Evolutionary conservation across 2,329 filamentous ascomycete genomes (phyloP), one percentile per base, ranked within the genome.

Genomic region (Ceratocystis albifundus): DNA sequence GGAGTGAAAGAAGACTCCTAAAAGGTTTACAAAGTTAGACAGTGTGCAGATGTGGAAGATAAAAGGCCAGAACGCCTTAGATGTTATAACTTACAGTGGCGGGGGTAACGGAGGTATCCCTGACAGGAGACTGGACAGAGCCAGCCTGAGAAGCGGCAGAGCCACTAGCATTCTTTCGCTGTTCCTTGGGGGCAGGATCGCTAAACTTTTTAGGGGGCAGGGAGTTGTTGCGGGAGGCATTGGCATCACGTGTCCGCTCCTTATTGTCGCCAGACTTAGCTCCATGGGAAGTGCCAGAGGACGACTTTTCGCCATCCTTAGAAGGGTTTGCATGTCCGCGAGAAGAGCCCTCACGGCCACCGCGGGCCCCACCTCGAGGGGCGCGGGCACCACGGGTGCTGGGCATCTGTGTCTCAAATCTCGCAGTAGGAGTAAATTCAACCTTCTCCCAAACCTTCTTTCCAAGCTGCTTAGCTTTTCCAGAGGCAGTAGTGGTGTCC

Each of bases 361-460:
- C 70, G 48, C 78, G 77, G 36, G 76, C 75, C 53, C 76, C 77
- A 17, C 80, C 79, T 32, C 82, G 78, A 36, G 70, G 68, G 55
- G 79, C 76, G 69, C 81, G 82, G 41, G 79, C 74, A 65, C 77
- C 76, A 69, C 81, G 80, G 70, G 77, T 73, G 59, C 76, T 77
- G 15, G 87, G 85, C 50, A 96, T 75, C 32, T 88, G 90, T 0
- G 94, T 96, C 74, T 90, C 88, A 76, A 96, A 97, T 67, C 87
- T 86, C 62, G 94, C 90, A 15, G 85, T 88, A 7, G 91, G 93
- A 12, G 89, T 90, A 72, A 92, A 93, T 44, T 87, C 84, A 67
- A 96, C 84, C 0, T 86, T 82, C 67, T 89, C 86, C 93, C 94
- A 97, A 72, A 91, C 89, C 71, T 88, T 85, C 79, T 95, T 95